phyloP scores from a whole-genome alignment of 768 basidiomycete genomes.

The Rhizopogon vesiculosus region DNA sequence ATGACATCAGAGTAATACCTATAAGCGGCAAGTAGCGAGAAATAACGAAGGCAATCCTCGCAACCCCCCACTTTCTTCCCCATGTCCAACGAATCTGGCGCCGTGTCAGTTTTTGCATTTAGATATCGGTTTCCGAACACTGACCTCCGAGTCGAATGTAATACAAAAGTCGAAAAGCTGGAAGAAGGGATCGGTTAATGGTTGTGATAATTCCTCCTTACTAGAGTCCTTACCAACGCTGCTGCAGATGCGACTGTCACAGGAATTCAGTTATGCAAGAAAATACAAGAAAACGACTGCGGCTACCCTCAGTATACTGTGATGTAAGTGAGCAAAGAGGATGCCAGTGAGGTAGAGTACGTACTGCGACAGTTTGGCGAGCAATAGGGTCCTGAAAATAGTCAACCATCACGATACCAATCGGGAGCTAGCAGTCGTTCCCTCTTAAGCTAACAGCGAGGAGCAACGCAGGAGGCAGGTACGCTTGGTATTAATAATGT shows the following conservation, averaged over 20 bases:
- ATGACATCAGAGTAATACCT: neutral
- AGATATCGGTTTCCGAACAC: neutral
- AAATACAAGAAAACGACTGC: neutral
- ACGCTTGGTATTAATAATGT: no score
- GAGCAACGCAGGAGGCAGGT: no score
- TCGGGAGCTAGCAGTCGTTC: no score
- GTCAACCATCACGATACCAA: neutral
- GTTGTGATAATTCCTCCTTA: neutral
- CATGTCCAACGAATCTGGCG: neutral
- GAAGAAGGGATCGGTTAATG: neutral
- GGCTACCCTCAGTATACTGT: neutral
- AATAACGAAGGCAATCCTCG: neutral
- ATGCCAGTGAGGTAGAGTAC: neutral
- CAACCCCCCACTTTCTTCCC: neutral
- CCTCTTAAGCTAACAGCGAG: no score
- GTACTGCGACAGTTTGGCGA: neutral
- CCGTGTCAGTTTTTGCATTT: neutral
- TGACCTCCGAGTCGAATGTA: neutral
- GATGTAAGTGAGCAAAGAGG: neutral
- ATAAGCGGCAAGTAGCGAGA: neutral
- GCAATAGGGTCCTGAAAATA: neutral
- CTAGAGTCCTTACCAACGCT: neutral
- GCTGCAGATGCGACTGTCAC: neutral
- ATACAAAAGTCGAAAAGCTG: neutral
- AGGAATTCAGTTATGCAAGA: neutral